These are phyloP conservation scores for Termitomyces sp. DNA, from an alignment of 768 basidiomycete species.

Conservation along the genomic window DNA sequence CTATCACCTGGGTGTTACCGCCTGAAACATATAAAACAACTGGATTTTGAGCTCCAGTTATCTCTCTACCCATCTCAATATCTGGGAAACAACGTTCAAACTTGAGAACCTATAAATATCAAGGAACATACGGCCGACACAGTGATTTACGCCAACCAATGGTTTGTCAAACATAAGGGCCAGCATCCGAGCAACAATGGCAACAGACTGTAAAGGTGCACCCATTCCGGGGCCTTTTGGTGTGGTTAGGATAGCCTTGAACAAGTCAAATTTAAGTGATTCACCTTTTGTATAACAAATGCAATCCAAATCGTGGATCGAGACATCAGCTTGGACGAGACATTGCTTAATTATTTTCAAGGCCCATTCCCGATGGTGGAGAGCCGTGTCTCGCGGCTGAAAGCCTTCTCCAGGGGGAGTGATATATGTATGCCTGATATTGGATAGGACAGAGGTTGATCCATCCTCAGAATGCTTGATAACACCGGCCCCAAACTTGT, in stretches of 20 bases:
- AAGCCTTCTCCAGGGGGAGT: slow-evolving; percentile 99
- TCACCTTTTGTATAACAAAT: slow-evolving; percentile 97
- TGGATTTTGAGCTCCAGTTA: slow-evolving; percentile 93
- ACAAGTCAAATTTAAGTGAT: slow-evolving; percentile 10
- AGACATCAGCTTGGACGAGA: slow-evolving; percentile 60
- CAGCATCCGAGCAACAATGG: slow-evolving; percentile 87
- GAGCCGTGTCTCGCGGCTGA: slow-evolving; percentile 91
- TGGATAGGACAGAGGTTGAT: slow-evolving; percentile 77
- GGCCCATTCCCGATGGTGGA: slow-evolving; percentile 94
- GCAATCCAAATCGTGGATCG: slow-evolving; percentile 81
- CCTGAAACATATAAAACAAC: slow-evolving; percentile 98
- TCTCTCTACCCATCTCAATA: slow-evolving; percentile 97
- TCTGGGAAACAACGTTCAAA: slow-evolving; percentile 46
- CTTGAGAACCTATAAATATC: not conserved
- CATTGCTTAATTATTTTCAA: slow-evolving; percentile 78
- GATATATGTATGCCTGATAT: slow-evolving; percentile 97
- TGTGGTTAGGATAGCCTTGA: not conserved
- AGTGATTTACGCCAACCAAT: slow-evolving; percentile 97
- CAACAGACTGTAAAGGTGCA: slow-evolving; percentile 92
- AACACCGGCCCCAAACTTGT: slow-evolving; percentile 94
- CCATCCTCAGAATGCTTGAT: slow-evolving; percentile 80
- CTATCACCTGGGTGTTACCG: slow-evolving; percentile 98
- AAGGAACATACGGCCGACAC: slow-evolving; percentile 82
- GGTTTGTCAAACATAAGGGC: slow-evolving; percentile 88
- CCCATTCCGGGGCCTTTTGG: slow-evolving; percentile 96